Evolutionary conservation across 805 yeast genomes (phyloP), one percentile per base, ranked within the genome.

Genomic region (Debaryomyces hansenii): DNA sequence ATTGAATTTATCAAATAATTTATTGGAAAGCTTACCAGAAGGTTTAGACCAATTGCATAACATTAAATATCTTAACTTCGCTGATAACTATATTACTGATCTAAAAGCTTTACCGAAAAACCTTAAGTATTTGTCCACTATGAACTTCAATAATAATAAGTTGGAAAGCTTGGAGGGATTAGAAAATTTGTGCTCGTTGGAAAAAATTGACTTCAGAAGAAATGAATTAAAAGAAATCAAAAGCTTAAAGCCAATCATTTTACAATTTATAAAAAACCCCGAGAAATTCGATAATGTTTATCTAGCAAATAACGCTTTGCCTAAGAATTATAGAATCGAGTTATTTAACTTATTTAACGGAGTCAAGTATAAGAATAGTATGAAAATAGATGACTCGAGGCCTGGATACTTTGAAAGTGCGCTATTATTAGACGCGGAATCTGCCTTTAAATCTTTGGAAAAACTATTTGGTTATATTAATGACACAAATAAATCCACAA

Each of bases 381-480:
- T 81, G 48, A 77, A 77, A 52, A 76, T 81, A 33, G 85, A 81
- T 57, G 85, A 83, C 37, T 79, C 84, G 3, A 60, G 77, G 44
- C 85, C 86, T 0, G 85, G 85, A 0, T 78, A 81, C 45, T 79
- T 81, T 62, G 86, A 81, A 61, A 71, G 79, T 16, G 76, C 85
- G 28, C 57, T 80, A 54, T 60, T 81, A 24, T 64, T 80, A 42
- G 84, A 79, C 51, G 65, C 74, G 2, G 80, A 76, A 50, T 66
- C 69, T 20, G 78, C 83, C 0, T 65, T 68, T 43, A 61, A 70
- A 53, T 66, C 65, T 36, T 66, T 78, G 44, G 73, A 74, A 47
- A 72, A 69, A 45, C 77, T 53, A 50, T 63, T 64, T 8, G 33
- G 35, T 7, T 28, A 39, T 16, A 36, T 36, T 15, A 27, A 27